A percentile compares a stretch with the other conserved stretches of the same genome.
Conservation (phyloP, 2,329 filamentous ascomycete species). For the Akanthomyces muscarius region DNA sequence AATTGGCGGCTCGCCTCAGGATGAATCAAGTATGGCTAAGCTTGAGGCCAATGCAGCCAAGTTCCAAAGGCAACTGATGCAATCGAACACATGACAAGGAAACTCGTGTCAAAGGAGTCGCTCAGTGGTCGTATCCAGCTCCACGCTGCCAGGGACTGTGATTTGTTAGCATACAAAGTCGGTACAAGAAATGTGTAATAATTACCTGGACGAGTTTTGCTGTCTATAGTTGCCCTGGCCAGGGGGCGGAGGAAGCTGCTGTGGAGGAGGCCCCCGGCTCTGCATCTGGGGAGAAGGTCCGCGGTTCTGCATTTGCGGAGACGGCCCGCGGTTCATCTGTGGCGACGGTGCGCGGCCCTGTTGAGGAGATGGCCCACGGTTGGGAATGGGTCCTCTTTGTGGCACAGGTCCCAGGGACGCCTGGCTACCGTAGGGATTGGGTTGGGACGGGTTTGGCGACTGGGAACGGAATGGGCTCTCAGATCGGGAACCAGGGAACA, state of each 20-base stretch:
- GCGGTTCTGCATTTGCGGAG: slow-evolving; percentile 8
- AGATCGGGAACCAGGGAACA: slow-evolving; percentile 37
- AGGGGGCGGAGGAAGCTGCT: slow-evolving; percentile 26
- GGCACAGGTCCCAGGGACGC: slow-evolving; percentile 10
- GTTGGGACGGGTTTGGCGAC: slow-evolving; percentile 29
- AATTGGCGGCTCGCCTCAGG: not conserved
- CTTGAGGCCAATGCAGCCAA: not conserved
- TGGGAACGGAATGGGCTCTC: slow-evolving; percentile 34
- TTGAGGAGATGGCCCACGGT: slow-evolving; percentile 13
- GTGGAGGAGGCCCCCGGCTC: slow-evolving; percentile 17
- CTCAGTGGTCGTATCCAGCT: slow-evolving; percentile 39
- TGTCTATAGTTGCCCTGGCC: slow-evolving; percentile 26
- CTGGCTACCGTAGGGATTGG: slow-evolving; percentile 21
- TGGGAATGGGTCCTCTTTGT: slow-evolving; percentile 10
- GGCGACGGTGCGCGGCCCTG: slow-evolving; percentile 9
- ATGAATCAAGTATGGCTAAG: slow-evolving; percentile 7
- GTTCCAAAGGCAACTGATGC: not conserved
- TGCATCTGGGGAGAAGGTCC: slow-evolving; percentile 10
- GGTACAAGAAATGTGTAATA: slow-evolving; percentile 1
- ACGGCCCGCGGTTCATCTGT: slow-evolving; percentile 10
- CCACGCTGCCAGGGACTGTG: slow-evolving; percentile 43
- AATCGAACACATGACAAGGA: slow-evolving; percentile 8
- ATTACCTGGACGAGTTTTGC: slow-evolving; percentile 40
- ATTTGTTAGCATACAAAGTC: slow-evolving; percentile 18
- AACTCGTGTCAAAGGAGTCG: slow-evolving; percentile 13